Evolutionary conservation across 2,329 filamentous ascomycete genomes (phyloP).

Genomic region (Akanthomyces muscarius): DNA sequence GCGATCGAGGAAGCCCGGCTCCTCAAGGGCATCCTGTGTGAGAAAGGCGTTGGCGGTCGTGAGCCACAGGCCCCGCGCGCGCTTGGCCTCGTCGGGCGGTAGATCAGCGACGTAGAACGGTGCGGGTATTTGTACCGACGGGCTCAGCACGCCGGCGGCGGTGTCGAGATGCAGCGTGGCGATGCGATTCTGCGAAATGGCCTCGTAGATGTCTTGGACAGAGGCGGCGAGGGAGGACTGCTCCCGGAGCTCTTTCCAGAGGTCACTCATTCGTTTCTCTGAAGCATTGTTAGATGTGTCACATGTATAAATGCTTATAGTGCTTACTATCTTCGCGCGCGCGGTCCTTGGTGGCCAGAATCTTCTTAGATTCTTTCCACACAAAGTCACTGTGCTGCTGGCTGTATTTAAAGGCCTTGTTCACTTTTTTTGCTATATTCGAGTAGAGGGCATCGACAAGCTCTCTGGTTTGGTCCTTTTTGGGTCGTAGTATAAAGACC

Average conservation of each 20-base stretch:
- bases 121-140: constrained; percentile 61
- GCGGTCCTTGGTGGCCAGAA: constrained; percentile 76
- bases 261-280: constrained; percentile 57
- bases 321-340: constrained; percentile 64
- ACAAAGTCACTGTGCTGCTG: constrained; percentile 89
- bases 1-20: constrained; percentile 69
- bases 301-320: background rate
- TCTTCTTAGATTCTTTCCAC: constrained; percentile 82
- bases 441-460: constrained; percentile 75
- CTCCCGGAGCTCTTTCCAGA: constrained; percentile 68
- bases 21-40: constrained; percentile 63
- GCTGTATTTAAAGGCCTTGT: constrained; percentile 87
- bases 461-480: constrained; percentile 70
- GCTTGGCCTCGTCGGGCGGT: constrained; percentile 61
- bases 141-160: constrained; percentile 52
- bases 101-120: constrained; percentile 70
- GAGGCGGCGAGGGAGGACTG: constrained; percentile 76
- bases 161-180: constrained; percentile 75
- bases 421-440: constrained; percentile 87
- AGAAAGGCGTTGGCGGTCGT: constrained; percentile 78
- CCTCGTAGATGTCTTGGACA: constrained; percentile 76
- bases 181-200: constrained; percentile 79
- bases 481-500: constrained; percentile 84
- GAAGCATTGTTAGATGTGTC: constrained; percentile 14
- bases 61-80: constrained; percentile 71